Conservation (phyloP, 441 rosid genomes). For the Flueggea neowawraea region DNA sequence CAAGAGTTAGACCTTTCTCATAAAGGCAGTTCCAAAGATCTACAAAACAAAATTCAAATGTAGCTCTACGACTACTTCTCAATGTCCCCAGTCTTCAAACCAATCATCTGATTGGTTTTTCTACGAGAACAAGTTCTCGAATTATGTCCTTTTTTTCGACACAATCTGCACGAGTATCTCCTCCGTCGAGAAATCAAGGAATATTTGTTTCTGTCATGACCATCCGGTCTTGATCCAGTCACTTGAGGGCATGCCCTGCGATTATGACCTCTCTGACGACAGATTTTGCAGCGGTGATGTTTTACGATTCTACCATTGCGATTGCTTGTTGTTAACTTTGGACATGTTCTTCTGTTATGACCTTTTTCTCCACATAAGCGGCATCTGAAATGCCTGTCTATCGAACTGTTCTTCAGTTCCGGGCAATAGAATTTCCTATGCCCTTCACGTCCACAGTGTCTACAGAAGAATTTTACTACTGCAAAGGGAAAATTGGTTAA, state of each 20-base stretch:
- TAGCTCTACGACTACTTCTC: too few relatives aligned
- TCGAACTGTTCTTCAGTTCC: slow-evolving; percentile 39
- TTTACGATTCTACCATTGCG: slow-evolving; percentile 23
- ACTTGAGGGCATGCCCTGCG: slow-evolving; percentile 56
- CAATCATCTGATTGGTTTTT: slow-evolving; percentile 3
- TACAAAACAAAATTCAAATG: too few relatives aligned
- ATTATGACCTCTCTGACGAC: slow-evolving; percentile 69
- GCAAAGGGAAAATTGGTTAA: slow-evolving; percentile 12
- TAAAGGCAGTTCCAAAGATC: too few relatives aligned
- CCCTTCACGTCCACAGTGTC: slow-evolving; percentile 79
- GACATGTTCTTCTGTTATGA: slow-evolving; percentile 86
- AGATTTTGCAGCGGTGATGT: slow-evolving; percentile 42
- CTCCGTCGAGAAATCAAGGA: slow-evolving; percentile 19
- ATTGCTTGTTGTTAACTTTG: slow-evolving; percentile 28
- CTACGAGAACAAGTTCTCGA: slow-evolving; percentile 50
- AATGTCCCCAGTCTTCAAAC: neutral
- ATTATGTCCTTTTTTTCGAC: slow-evolving; percentile 53
- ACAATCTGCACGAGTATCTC: slow-evolving; percentile 45
- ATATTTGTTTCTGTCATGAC: slow-evolving; percentile 1
- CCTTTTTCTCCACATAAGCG: slow-evolving; percentile 69
- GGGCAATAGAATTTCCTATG: slow-evolving; percentile 91
- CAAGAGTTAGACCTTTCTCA: too few relatives aligned
- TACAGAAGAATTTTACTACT: slow-evolving; percentile 79
- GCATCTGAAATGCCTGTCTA: slow-evolving; percentile 57
- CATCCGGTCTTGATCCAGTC: slow-evolving; percentile 11